These are phyloP conservation scores for Arthrobotrys sinensis DNA, from an alignment of 2,329 filamentous ascomycete species.

Conservation along the genomic window DNA sequence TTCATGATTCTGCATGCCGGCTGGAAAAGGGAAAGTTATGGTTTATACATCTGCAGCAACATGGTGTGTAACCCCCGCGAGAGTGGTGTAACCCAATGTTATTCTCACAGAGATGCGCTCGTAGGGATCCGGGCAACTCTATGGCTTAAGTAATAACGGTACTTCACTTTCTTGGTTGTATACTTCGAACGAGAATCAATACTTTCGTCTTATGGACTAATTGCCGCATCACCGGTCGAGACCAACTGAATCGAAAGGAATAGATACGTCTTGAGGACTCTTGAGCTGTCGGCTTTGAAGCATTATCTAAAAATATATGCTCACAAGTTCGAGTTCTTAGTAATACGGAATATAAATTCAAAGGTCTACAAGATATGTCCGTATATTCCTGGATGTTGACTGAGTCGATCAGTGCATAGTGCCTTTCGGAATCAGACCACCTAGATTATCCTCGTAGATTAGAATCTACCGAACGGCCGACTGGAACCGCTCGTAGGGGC, in stretches of 20 bases:
- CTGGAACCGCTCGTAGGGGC: neutral
- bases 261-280: neutral
- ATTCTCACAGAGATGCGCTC: neutral
- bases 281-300: neutral
- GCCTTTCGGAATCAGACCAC: conserved; percentile 16
- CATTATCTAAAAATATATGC: conserved; percentile 2
- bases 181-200: neutral
- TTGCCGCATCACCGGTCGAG: neutral
- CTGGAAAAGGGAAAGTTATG: neutral
- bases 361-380: neutral
- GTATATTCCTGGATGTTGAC: neutral
- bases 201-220: neutral
- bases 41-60: neutral
- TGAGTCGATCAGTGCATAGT: neutral
- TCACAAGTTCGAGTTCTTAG: neutral
- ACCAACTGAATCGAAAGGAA: neutral
- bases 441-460: neutral
- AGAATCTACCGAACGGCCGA: neutral
- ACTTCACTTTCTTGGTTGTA: too few relatives aligned
- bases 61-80: conserved; percentile 13
- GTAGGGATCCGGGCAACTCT: neutral
- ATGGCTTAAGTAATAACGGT: neutral
- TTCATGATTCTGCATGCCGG: neutral
- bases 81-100: conserved; percentile 5
- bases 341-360: neutral